These are phyloP conservation scores for Gynandropsis gynandra DNA, from an alignment of 345 rosid genomes.

Conservation along the genomic window DNA sequence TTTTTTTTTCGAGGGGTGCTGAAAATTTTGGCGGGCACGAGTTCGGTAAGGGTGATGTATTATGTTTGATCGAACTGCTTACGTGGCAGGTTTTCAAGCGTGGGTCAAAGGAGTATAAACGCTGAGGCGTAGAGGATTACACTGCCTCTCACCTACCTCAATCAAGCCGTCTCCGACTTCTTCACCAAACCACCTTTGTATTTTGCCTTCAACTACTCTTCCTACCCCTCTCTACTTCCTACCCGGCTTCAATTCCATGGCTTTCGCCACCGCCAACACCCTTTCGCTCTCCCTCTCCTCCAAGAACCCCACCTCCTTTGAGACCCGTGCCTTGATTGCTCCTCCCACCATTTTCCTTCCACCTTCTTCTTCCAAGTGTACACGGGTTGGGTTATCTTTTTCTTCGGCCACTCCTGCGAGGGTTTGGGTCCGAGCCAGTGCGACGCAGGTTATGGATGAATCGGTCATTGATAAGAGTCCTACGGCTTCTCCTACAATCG, in stretches of 20 bases:
- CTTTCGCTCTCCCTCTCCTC: too few relatives aligned
- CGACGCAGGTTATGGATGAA: slow-evolving; percentile 58
- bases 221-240: slow-evolving; percentile 7
- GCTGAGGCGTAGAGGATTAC: too few relatives aligned
- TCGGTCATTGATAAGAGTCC: slow-evolving; percentile 33
- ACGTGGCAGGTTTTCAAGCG: too few relatives aligned
- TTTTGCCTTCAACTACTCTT: too few relatives aligned
- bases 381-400: slow-evolving; percentile 21
- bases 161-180: too few relatives aligned
- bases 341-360: slow-evolving; percentile 23
- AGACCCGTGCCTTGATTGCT: slow-evolving; percentile 26
- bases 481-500: slow-evolving; percentile 48
- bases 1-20: too few relatives aligned
- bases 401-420: slow-evolving; percentile 14
- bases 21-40: too few relatives aligned
- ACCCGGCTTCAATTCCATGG: slow-evolving; percentile 35
- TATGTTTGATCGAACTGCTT: too few relatives aligned
- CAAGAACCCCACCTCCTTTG: slow-evolving; percentile 26
- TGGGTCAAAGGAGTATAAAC: too few relatives aligned
- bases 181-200: too few relatives aligned
- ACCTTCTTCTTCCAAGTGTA: slow-evolving; percentile 18
- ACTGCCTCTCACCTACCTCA: too few relatives aligned
- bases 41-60: too few relatives aligned
- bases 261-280: slow-evolving; percentile 38
- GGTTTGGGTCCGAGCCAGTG: slow-evolving; percentile 35